Evolutionary conservation across 768 basidiomycete genomes (phyloP).

Genomic region (Terana coerulea): DNA sequence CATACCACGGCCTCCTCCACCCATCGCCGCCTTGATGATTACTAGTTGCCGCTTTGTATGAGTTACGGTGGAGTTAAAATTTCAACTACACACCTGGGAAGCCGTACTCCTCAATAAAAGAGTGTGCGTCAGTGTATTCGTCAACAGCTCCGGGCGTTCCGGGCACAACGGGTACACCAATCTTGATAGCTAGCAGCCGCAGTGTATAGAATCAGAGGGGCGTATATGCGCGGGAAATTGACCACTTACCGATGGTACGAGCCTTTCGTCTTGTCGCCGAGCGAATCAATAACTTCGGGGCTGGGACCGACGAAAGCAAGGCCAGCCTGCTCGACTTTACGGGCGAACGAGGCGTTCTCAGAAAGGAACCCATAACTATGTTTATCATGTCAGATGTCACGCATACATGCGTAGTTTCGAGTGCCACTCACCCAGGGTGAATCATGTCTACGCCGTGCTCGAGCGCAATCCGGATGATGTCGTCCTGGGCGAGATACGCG

Average conservation of each 20-base stretch:
- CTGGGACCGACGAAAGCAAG: constrained; percentile 95
- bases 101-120: constrained; percentile 93
- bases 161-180: constrained; percentile 94
- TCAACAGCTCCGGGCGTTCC: constrained; percentile 95
- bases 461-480: constrained; percentile 93
- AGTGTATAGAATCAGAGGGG: constrained; percentile 3
- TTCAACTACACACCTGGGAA: constrained; percentile 72
- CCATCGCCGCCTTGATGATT: constrained; percentile 99
- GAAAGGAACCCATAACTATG: constrained; percentile 93
- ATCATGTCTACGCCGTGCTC: constrained; percentile 99
- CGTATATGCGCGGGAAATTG: constrained; percentile 10
- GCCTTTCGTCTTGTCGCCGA: constrained; percentile 99
- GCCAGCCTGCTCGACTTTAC: constrained; percentile 96
- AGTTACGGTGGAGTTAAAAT: too few species aligned
- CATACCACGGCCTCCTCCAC: constrained; percentile 98
- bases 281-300: constrained; percentile 93
- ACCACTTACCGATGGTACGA: constrained; percentile 72
- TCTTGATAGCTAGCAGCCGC: constrained; percentile 68
- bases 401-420: background rate
- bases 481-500: constrained; percentile 96
- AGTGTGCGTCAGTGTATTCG: constrained; percentile 70
- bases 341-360: constrained; percentile 96
- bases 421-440: constrained; percentile 76
- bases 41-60: constrained; percentile 54
- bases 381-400: background rate